phyloP scores from a whole-genome alignment of 2,329 filamentous ascomycete genomes.

The Aspergillus sp. region DNA sequence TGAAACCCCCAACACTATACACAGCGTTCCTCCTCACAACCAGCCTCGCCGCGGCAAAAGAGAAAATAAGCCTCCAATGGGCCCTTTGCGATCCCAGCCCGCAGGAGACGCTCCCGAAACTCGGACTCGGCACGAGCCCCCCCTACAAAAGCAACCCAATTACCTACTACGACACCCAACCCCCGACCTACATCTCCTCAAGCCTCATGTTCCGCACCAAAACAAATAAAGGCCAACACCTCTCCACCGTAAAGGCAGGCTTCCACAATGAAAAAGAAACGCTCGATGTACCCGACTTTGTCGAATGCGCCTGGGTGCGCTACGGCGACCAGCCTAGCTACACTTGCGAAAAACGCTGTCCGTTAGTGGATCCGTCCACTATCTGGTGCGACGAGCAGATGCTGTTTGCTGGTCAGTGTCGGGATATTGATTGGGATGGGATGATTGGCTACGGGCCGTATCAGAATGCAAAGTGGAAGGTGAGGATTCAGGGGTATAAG shows the following conservation, averaged over 20 bases:
- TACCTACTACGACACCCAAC: constrained; percentile 2
- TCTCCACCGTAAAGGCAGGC: constrained; percentile 3
- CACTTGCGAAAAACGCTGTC: neutral
- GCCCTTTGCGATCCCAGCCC: neutral
- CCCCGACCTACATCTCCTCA: neutral
- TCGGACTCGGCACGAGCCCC: neutral
- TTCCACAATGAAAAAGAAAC: neutral
- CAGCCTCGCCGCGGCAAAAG: neutral
- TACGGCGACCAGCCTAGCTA: neutral
- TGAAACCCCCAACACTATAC: neutral
- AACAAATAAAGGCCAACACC: neutral
- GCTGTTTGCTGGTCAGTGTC: neutral
- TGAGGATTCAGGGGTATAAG: constrained; percentile 1
- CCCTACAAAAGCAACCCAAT: constrained; percentile 4
- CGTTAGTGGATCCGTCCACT: neutral
- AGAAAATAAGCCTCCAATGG: constrained; percentile 1
- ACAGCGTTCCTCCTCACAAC: neutral
- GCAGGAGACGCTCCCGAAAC: neutral
- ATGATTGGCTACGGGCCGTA: constrained; percentile 1
- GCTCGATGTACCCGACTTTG: neutral
- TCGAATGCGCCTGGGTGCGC: neutral
- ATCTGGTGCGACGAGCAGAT: neutral
- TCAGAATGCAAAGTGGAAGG: constrained; percentile 4
- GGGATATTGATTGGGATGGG: neutral
- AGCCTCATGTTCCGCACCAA: constrained; percentile 6